Base-by-base conservation (phyloP, 1,284 basidiomycete genomes). In the Sanguinoderma infundibulare region DNA sequence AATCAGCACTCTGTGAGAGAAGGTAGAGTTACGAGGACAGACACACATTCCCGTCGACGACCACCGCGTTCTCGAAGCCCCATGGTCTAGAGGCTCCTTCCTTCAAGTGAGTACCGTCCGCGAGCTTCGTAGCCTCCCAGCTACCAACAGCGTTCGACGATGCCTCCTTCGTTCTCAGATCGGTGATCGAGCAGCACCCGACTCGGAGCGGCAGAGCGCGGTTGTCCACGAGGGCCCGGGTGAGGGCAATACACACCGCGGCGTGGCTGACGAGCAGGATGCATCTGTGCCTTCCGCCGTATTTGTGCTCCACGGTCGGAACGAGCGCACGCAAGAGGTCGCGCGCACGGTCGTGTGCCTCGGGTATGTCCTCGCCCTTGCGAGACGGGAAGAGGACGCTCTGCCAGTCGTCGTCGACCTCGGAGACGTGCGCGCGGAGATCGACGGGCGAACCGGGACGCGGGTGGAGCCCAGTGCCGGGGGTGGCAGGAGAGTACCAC, bases 261-360 rank as follows among this genome's bases (percentile, higher is more conserved):
- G 94, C 94, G 72, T 96, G 94, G 61, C 85, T 87, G 65, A 94
- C 81, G 30, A 96, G 75, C 38, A 95, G 71, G 14, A 94, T 77
- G 7, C 82, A 77, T 61, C 72, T 77, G 65, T 84, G 78, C 72
- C 79, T 68, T 67, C 72, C 67, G 63, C 75, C 73, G 51, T 80
- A 78, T 14, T 77, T 75, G 22, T 74, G 77, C 63, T 86, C 81
- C 36, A 88, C 67, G 59, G 81, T 77, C 2, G 81, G 77, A 36
- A 87, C 66, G 53, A 91, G 80, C n/a, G 77, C 78, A 1, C 73
- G 68, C 28, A 92, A 77, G 63, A 90, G 81, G 4, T 75, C 81
- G 7, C 78, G 77, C 52, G 80, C 78, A 24, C 94, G 86, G 3
- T 83, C 77, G 70, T 95, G 92, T 26, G 92, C 72, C 49, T 83